These are phyloP conservation scores for Vigna angularis DNA, from an alignment of 306 rosid species.

Conservation along the genomic window DNA sequence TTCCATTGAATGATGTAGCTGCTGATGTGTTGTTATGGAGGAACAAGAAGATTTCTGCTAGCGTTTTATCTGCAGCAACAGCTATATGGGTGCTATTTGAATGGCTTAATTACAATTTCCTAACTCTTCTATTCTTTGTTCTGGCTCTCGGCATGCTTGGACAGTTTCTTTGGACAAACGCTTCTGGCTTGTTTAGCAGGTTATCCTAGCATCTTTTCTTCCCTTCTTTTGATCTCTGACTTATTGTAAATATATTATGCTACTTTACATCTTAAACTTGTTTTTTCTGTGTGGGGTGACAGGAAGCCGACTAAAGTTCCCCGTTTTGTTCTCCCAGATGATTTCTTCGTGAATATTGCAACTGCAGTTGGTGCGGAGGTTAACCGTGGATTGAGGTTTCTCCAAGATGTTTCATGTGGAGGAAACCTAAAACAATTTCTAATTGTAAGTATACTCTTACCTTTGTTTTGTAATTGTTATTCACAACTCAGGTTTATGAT, in stretches of 20 bases:
- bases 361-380: slow-evolving; percentile 60
- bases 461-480: slow-evolving; percentile 36
- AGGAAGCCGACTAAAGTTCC: slow-evolving; percentile 71
- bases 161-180: slow-evolving; percentile 85
- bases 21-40: slow-evolving; percentile 98
- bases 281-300: slow-evolving; percentile 44
- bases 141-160: slow-evolving; percentile 74
- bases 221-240: slow-evolving; percentile 35
- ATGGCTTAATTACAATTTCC: slow-evolving; percentile 88
- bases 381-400: slow-evolving; percentile 66
- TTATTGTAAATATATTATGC: slow-evolving; percentile 12
- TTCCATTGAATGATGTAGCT: slow-evolving; percentile 57
- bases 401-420: slow-evolving; percentile 86
- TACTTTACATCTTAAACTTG: slow-evolving; percentile 7
- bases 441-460: slow-evolving; percentile 53
- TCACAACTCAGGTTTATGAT: slow-evolving; percentile 15
- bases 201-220: slow-evolving; percentile 43
- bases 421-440: slow-evolving; percentile 81
- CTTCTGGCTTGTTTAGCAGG: slow-evolving; percentile 74
- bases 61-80: slow-evolving; percentile 77
- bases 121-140: slow-evolving; percentile 65
- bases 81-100: slow-evolving; percentile 86
- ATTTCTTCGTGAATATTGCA: slow-evolving; percentile 69
- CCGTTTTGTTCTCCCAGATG: slow-evolving; percentile 74
- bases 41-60: slow-evolving; percentile 93